These are phyloP conservation scores for Boletus reticulatus DNA, from an alignment of 768 basidiomycete species.

Conservation along the genomic window DNA sequence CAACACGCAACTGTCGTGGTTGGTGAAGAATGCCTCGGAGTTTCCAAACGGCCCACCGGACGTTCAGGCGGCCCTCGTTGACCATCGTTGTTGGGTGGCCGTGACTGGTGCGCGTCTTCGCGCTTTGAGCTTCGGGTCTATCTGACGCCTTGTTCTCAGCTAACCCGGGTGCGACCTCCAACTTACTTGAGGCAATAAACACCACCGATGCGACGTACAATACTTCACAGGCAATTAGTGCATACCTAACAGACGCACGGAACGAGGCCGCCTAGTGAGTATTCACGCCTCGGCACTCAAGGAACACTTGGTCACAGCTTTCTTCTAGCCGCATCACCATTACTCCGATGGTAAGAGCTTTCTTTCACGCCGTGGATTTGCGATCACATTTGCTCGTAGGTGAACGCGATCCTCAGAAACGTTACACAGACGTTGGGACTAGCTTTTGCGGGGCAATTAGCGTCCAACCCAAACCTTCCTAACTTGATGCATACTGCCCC, in stretches of 20 bases:
- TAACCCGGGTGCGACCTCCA: slow-evolving; percentile 39
- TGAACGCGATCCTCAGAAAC: slow-evolving; percentile 35
- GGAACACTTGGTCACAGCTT: slow-evolving; percentile 1
- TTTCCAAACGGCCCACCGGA: slow-evolving; percentile 46
- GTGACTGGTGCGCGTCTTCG: slow-evolving; percentile 44
- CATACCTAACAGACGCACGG: slow-evolving; percentile 47
- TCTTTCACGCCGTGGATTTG: neutral
- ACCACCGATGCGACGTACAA: slow-evolving; percentile 45
- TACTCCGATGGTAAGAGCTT: slow-evolving; percentile 5
- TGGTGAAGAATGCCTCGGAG: slow-evolving; percentile 35
- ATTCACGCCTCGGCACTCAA: neutral
- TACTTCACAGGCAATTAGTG: slow-evolving; percentile 47
- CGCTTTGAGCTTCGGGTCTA: neutral
- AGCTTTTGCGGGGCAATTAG: slow-evolving; percentile 32
- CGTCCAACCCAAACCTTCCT: slow-evolving; percentile 26
- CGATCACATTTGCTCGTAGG: slow-evolving; percentile 13
- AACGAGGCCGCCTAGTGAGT: slow-evolving; percentile 61
- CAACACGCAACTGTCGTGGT: slow-evolving; percentile 44
- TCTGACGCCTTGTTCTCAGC: slow-evolving; percentile 29
- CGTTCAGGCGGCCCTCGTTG: slow-evolving; percentile 42
- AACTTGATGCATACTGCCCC: slow-evolving; percentile 47
- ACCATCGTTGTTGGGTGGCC: slow-evolving; percentile 55
- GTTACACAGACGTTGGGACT: slow-evolving; percentile 36
- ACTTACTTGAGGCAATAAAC: slow-evolving; percentile 37
- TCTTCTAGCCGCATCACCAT: slow-evolving; percentile 19